These are phyloP conservation scores for Aphelidium insulamus DNA, from an alignment of 371 early-diverging fungal species.

Conservation along the genomic window DNA sequence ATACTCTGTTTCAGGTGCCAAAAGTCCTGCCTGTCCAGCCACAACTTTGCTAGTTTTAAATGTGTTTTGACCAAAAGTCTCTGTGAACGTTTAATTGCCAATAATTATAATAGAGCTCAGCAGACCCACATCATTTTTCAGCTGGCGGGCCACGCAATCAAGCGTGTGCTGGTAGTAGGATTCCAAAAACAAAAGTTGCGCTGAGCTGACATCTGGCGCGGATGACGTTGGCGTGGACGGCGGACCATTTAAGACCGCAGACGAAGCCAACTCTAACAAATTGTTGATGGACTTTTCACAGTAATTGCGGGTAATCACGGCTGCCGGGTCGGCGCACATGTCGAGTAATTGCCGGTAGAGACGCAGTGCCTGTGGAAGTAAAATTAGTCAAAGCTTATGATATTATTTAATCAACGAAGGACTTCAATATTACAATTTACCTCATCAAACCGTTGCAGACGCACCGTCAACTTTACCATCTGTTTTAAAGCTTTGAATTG, in stretches of 20 bases:
- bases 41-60: conserved; percentile 67
- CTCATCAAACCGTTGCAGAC: conserved; percentile 31
- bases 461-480: conserved; percentile 66
- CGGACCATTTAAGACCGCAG: not conserved
- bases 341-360: conserved; percentile 54
- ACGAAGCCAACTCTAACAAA: conserved; percentile 62
- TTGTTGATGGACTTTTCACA: conserved; percentile 91
- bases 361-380: conserved; percentile 31
- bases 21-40: conserved; percentile 66
- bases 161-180: conserved; percentile 61
- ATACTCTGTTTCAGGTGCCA: conserved; percentile 26
- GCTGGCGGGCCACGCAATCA: conserved; percentile 38
- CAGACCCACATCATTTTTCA: conserved; percentile 43
- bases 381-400: not conserved
- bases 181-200: conserved; percentile 56
- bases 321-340: conserved; percentile 53
- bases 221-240: no score
- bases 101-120: not conserved
- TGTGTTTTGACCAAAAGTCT: conserved; percentile 78
- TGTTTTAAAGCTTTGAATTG: conserved; percentile 88
- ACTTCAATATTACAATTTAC: conserved; percentile 12
- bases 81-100: conserved; percentile 2
- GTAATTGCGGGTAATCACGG: conserved; percentile 74
- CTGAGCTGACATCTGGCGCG: no score
- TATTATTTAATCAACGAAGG: not conserved